phyloP scores from a whole-genome alignment of 2,329 filamentous ascomycete species.

The Colletotrichum musicola region DNA sequence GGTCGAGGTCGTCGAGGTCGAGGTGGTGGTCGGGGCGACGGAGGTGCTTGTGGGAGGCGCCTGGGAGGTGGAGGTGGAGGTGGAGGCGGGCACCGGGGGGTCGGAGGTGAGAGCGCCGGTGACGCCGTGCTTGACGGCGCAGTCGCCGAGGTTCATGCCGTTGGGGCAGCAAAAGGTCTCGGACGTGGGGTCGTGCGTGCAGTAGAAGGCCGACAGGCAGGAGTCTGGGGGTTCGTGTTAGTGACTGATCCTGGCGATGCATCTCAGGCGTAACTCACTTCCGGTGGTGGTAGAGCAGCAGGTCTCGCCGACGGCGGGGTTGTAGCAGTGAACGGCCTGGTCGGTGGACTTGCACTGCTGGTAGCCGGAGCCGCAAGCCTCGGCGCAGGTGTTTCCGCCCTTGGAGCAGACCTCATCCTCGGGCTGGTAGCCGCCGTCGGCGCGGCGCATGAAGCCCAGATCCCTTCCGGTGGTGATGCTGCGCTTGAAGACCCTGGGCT shows the following conservation, averaged over 20 bases:
- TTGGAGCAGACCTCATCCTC: constrained; percentile 61
- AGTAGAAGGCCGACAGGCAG: constrained; percentile 73
- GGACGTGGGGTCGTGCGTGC: constrained; percentile 63
- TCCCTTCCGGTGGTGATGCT: constrained; percentile 50
- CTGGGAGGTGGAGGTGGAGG: constrained; percentile 44
- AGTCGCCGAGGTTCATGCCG: constrained; percentile 64
- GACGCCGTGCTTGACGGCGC: constrained; percentile 64
- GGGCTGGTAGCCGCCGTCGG: constrained; percentile 62
- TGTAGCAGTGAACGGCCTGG: constrained; percentile 68
- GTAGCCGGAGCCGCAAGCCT: constrained; percentile 66
- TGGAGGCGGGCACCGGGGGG: constrained; percentile 51
- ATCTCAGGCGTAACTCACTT: constrained; percentile 57
- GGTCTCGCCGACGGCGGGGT: constrained; percentile 62
- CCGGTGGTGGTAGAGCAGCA: constrained; percentile 71
- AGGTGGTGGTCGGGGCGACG: constrained; percentile 43
- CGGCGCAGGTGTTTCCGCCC: constrained; percentile 63
- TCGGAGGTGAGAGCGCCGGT: constrained; percentile 63
- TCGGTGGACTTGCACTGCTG: constrained; percentile 64
- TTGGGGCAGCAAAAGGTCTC: constrained; percentile 73
- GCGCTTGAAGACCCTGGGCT: constrained; percentile 48
- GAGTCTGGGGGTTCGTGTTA: constrained; percentile 59
- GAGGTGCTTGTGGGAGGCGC: constrained; percentile 44
- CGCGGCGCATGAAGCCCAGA: constrained; percentile 59
- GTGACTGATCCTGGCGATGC: not conserved
- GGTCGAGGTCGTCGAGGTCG: constrained; percentile 42